A percentile compares a stretch with the other conserved stretches of the same genome.
Conservation (phyloP, 1,284 basidiomycete species). For the Crocinoboletus sp. region DNA sequence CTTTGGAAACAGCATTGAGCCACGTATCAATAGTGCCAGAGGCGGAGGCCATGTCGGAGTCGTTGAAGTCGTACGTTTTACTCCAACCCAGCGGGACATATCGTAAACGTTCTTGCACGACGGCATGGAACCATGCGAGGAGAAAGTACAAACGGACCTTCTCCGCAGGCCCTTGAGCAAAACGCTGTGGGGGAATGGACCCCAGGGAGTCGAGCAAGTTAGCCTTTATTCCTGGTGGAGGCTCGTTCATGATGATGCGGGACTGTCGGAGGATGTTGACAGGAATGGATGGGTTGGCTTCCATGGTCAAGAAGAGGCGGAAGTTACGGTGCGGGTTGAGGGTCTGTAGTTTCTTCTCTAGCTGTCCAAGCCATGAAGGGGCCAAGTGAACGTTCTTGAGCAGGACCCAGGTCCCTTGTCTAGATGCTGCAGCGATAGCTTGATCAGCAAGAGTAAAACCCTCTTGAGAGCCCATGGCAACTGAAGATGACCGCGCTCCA, state of each 20-base stretch:
- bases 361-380: slow-evolving; percentile 88
- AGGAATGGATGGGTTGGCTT: slow-evolving; percentile 88
- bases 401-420: slow-evolving; percentile 91
- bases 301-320: slow-evolving; percentile 96
- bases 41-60: slow-evolving; percentile 94
- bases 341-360: slow-evolving; percentile 96
- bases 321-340: slow-evolving; percentile 85
- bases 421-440: slow-evolving; percentile 85
- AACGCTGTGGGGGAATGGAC: slow-evolving; percentile 65
- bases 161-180: slow-evolving; percentile 82
- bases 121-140: slow-evolving; percentile 97
- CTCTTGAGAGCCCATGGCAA: slow-evolving; percentile 98
- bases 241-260: slow-evolving; percentile 95
- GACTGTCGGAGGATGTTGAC: slow-evolving; percentile 96
- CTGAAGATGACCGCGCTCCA: slow-evolving; percentile 72
- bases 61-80: slow-evolving; percentile 96
- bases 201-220: slow-evolving; percentile 91
- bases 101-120: slow-evolving; percentile 92
- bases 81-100: slow-evolving; percentile 96
- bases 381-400: slow-evolving; percentile 96
- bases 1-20: slow-evolving; percentile 77
- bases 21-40: slow-evolving; percentile 89
- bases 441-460: slow-evolving; percentile 94
- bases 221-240: slow-evolving; percentile 92
- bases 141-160: slow-evolving; percentile 90